Base-by-base conservation (phyloP, 495 filamentous ascomycete species). In the Neurospora terricola region DNA sequence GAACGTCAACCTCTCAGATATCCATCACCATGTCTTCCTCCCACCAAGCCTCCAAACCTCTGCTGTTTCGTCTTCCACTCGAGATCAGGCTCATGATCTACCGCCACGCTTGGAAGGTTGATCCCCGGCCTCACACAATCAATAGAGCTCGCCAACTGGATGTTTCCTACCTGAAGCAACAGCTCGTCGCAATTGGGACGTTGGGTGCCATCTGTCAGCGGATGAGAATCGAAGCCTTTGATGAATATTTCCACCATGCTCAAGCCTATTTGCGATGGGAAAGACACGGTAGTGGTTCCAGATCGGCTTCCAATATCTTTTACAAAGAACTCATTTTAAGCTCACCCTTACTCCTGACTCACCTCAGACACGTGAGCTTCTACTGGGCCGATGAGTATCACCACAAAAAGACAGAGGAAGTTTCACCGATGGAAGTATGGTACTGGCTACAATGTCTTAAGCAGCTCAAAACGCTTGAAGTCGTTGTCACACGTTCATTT, bases 221-320 rank as follows among this genome's bases (percentile, higher is more conserved):
- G 0, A 62, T 62, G 12, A 30, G 27, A 7, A 34, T 3, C 7
- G 54, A 62, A 34, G 54, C 54, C 3, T 16, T 62, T 14, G 27
- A 62, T 14, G 54, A 34, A 34, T 62, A 62, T 9, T 62, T 62
- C 7, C 54, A 62, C 12, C 54, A 62, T 27, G 54, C 54, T 34
- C 27, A 62, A 62, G 27, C 14, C 0, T 62, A 34, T 18, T 14
- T 62, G 0, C 54, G 54, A 0, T 62, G 27, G 54, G 54, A 34
- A n/a, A n/a, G n/a, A n/a, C n/a, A 7, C 5, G 11, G 23, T 30
- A 16, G 23, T 8, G 54, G 54, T 16, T 30, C 12, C 23, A 8
- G 0, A 0, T 8, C n/a, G 5, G 1, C 0, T 16, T 5, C 7
- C 1, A 62, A 62, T 62, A 0, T 0, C 1, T 8, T 0, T 62